Conservation (phyloP, 1,139 yeast genomes). For the Suhomyces wounanorum region DNA sequence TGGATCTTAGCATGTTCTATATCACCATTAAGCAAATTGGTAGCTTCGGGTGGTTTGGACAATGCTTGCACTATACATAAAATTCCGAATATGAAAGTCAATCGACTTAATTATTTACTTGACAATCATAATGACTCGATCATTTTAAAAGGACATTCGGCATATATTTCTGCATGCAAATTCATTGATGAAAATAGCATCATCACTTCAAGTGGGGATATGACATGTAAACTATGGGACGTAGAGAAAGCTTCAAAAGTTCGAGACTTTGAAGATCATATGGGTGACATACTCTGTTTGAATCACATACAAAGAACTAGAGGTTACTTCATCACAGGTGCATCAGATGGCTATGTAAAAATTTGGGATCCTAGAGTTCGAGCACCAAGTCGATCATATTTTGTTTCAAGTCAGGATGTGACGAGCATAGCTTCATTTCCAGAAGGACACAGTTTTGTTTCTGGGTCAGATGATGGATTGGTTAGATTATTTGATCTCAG, state of each 20-base stretch:
- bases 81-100: conserved; percentile 19
- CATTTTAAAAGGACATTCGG: conserved; percentile 75
- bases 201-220: conserved; percentile 80
- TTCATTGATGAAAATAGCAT: conserved; percentile 58
- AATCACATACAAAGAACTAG: conserved; percentile 20
- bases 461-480: conserved; percentile 80
- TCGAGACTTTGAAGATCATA: conserved; percentile 67
- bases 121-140: conserved; percentile 33
- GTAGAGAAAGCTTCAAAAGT: conserved; percentile 56
- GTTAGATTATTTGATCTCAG: conserved; percentile 76
- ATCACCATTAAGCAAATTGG: conserved; percentile 63
- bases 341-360: conserved; percentile 72
- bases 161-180: conserved; percentile 76
- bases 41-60: conserved; percentile 84
- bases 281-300: conserved; percentile 72
- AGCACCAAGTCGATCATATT: conserved; percentile 58
- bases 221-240: conserved; percentile 84
- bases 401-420: conserved; percentile 66
- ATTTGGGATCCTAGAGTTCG: conserved; percentile 70
- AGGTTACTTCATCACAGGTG: conserved; percentile 61
- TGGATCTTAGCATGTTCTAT: conserved; percentile 81
- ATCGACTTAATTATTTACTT: background rate
- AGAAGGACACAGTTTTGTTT: conserved; percentile 64
- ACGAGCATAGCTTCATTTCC: conserved; percentile 69
- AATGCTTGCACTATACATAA: conserved; percentile 75